Base-by-base conservation (phyloP, 495 filamentous ascomycete genomes). In the Gamarada debralockiae region DNA sequence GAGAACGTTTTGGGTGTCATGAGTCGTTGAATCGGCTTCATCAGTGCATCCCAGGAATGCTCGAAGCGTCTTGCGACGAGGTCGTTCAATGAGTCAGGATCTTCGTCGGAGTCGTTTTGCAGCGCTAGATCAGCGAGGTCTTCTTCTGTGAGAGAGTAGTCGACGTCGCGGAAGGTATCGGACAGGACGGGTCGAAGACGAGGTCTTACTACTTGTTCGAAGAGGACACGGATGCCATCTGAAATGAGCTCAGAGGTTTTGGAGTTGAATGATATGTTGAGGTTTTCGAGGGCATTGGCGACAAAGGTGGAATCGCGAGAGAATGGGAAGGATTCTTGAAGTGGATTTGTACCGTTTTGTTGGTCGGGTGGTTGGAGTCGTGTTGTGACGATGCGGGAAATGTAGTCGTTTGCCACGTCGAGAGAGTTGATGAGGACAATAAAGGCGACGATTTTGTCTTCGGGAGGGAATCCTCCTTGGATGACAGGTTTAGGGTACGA, bases 391-490 rank as follows among this genome's bases (percentile, higher is more conserved):
- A 98, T 96, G 40, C 92, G 90, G 31, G 82, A 79, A 48, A 91
- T 76, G 68, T 98, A 98, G 61, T 96, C 90, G 52, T 86, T 84
- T 13, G 88, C 84, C 20, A 95, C 74, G 66, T 97, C 93, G 21
- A 98, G 81, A 64, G 92, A 95, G 73, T 98, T 98, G 63, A 96
- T 89, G 23, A 96, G 81, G 10, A 97, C 84, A 8, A 97, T 82
- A 69, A 97, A 97, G 3, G 83, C 69, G 51, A 96, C 76, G 42
- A 92, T 82, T 48, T 84, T 86, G 50, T 90, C 82, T 63, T 97
- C 93, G 0, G 89, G 85, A 0, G 92, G 92, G 38, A 88, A 70
- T 10, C 79, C 83, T 38, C 90, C 90, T 63, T 89, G 84, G 12
- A 89, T 79, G 3, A 79, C 67, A 8, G 84, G 73, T 58, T 86